Base-by-base conservation (phyloP, 106 monocot genomes). In the Amphibolis antarctica region DNA sequence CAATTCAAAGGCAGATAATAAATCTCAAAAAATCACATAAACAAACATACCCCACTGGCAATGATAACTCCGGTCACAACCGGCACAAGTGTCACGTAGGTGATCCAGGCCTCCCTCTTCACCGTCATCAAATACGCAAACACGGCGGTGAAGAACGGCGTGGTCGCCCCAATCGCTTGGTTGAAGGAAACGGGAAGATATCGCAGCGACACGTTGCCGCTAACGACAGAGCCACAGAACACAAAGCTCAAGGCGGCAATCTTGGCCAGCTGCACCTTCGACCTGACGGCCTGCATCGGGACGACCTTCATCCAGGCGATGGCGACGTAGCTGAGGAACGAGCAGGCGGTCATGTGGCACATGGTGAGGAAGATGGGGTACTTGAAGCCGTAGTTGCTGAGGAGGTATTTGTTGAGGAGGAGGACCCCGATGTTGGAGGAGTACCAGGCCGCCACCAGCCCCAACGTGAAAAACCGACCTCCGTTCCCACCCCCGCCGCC, bases 401-500 rank as follows among this genome's bases (percentile, higher is more conserved):
- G 72, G 28, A 72, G 64, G 45, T 72, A 72, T 56, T 72, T 72
- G 72, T 72, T 72, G 42, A 84, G 79, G 18, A 84, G 71, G 23
- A 84, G 77, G 45, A 84, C 84, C 45, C 84, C 84, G 66, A 84
- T 84, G 74, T 84, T 84, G 73, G 84, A 84, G 4, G 67, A 74
- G 77, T 84, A 84, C 84, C 84, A 84, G 0, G 80, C 66, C 36
- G 74, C 66, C n/a, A 84, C 84, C 14, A 84, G 79, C 48, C 84
- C 84, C 15, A 80, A n/a, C 3, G 84, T 84, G 74, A 84, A 84
- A 54, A 84, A 57, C 24, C 80, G 73, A 0, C 67, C 75, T 11
- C 58, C 31, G 25, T 28, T 24, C 7, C 36, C 42, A 66, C 44
- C 55, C 44, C 27, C 55, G 55, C 21, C 55, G 24, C 15, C n/a